Evolutionary conservation across 148 eudicot species (phyloP), one percentile per base, ranked within the genome.

Genomic region (Fagopyrum homotropicum): DNA sequence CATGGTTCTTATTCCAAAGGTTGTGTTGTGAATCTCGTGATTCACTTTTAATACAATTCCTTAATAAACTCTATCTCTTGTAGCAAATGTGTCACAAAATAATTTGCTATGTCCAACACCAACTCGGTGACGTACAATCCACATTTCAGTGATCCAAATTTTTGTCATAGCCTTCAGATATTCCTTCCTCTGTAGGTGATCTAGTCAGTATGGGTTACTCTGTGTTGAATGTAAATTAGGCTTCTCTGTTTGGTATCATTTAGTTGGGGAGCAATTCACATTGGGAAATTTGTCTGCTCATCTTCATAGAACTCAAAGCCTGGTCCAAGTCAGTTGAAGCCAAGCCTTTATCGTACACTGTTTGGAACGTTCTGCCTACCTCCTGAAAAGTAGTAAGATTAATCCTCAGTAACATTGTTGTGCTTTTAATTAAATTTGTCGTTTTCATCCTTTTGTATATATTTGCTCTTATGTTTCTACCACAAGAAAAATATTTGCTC

Each of bases 331-430:
- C 71, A 66, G 71, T 16, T 66, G 71, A 66, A 66, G 71, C 71
- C 71, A 66, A 66, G 71, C 71, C 71, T 66, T 66, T 66, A 66
- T 43, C 71, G 71, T 66, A 35, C 71, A 66, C 71, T 66, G 47
- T 66, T 66, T 66, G 71, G 71, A 66, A 66, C 71, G 71, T 40
- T 66, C 71, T 87, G 90, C 90, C 85, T 86, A 86, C 71, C 71
- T 66, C 71, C 71, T 66, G 71, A 66, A 43, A 66, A 66, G 71
- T 66, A 66, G 71, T 66, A 66, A 66, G 71, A 66, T 40, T 66
- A 66, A 66, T 66, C 9, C 47, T 66, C 71, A 66, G 71, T 66
- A 66, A 40, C 19, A 30, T 66, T 35, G 71, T 40, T 66, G 71
- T 66, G 47, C 46, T 40, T 64, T 40, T 66, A 46, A 43, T 4